Evolutionary conservation across 768 basidiomycete species (phyloP).

Genomic region (Terana coerulea): DNA sequence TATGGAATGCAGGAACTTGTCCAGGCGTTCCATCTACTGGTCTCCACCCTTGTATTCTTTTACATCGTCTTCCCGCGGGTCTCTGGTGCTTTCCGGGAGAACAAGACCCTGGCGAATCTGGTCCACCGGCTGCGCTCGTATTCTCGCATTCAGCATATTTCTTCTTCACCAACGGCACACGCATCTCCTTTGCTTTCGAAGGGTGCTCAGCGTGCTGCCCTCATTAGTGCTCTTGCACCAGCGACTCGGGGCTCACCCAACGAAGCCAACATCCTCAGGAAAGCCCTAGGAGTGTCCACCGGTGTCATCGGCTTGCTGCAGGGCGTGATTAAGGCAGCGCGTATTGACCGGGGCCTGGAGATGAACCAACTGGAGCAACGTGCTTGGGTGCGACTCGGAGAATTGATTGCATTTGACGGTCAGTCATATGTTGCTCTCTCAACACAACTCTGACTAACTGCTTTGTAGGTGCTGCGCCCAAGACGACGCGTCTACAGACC

Average conservation of each 20-base stretch:
- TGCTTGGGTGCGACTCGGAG: constrained; percentile 50
- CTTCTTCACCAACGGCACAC: neutral
- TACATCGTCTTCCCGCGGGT: constrained; percentile 51
- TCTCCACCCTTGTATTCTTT: constrained; percentile 59
- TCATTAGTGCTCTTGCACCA: constrained; percentile 31
- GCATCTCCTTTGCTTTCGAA: neutral
- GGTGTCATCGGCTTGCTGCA: constrained; percentile 35
- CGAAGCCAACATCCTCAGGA: constrained; percentile 37
- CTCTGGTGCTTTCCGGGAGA: constrained; percentile 24
- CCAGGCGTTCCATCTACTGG: constrained; percentile 63
- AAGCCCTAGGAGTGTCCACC: constrained; percentile 35
- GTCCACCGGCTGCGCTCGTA: constrained; percentile 1
- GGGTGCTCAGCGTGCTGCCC: constrained; percentile 20
- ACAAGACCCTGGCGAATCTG: constrained; percentile 8
- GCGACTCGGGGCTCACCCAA: constrained; percentile 30
- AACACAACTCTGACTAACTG: constrained; percentile 19
- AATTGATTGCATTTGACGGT: constrained; percentile 41
- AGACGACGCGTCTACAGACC: constrained; percentile 45
- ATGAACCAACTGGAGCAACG: constrained; percentile 40
- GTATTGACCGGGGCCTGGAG: constrained; percentile 31
- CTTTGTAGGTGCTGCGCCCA: constrained; percentile 28
- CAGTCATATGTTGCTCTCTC: constrained; percentile 7
- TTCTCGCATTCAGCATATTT: neutral
- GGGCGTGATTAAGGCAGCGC: constrained; percentile 26
- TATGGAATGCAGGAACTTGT: constrained; percentile 52